These are phyloP conservation scores for Aspergillus sclerotioniger DNA, from an alignment of 495 filamentous ascomycete species.

Conservation along the genomic window DNA sequence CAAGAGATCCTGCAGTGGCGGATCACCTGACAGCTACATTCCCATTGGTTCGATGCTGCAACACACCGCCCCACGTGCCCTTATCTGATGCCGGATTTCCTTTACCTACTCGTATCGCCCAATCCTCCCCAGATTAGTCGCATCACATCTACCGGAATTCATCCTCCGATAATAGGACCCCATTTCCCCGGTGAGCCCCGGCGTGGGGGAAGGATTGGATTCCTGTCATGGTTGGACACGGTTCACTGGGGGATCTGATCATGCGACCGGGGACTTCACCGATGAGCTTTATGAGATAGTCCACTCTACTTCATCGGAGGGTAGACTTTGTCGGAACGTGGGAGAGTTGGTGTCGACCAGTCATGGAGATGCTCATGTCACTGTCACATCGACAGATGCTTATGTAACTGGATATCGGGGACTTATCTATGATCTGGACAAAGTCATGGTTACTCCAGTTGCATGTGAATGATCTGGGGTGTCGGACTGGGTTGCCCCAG, in stretches of 20 bases:
- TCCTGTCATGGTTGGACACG: not conserved
- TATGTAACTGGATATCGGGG: no score
- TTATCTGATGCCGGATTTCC: not conserved
- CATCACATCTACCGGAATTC: not conserved
- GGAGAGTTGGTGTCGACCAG: no score
- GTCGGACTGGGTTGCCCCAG: no score
- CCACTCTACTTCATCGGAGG: no score
- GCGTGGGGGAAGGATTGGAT: not conserved
- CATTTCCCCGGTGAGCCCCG: slow-evolving; percentile 1
- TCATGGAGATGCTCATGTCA: no score
- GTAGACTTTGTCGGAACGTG: no score
- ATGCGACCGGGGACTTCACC: not conserved
- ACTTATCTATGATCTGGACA: no score
- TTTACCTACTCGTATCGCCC: not conserved
- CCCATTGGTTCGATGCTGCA: not conserved
- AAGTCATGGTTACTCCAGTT: no score
- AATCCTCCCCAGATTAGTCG: not conserved
- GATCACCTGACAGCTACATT: not conserved
- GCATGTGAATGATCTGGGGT: no score
- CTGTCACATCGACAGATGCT: no score
- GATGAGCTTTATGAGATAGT: no score
- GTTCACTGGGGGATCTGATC: not conserved
- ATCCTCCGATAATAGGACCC: slow-evolving; percentile 3
- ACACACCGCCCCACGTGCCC: not conserved
- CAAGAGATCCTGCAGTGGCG: not conserved